A percentile compares a stretch with the other conserved stretches of the same genome.
Conservation (phyloP, 331 rosid genomes). For the Telfairia occidentalis region DNA sequence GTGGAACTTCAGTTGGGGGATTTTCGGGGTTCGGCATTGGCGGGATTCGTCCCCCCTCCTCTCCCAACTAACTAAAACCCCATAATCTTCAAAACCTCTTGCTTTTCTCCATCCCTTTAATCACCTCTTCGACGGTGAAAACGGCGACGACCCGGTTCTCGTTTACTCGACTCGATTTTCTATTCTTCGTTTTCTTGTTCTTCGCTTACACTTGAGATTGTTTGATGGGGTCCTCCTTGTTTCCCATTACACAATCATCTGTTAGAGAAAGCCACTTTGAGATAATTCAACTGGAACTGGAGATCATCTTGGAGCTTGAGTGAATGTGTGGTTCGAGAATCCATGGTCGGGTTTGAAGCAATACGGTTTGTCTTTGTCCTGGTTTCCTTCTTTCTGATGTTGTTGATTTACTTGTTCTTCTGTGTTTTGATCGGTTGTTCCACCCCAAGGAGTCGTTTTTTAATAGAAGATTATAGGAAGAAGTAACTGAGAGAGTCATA, state of each 20-base stretch:
- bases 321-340: background rate
- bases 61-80: constrained; percentile 1
- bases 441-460: background rate
- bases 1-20: background rate
- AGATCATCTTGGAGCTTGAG: background rate
- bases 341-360: background rate
- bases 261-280: background rate
- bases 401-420: background rate
- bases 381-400: background rate
- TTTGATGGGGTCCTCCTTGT: background rate
- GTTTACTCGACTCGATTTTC: background rate
- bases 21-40: background rate
- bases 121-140: background rate
- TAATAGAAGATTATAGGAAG: background rate
- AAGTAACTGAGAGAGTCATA: background rate
- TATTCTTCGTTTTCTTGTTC: background rate
- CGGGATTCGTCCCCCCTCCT: constrained; percentile 3
- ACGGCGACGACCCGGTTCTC: background rate
- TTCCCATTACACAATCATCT: background rate
- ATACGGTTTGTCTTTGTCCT: background rate
- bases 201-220: background rate
- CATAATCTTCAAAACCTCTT: background rate
- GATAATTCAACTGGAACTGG: background rate
- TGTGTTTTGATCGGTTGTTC: background rate
- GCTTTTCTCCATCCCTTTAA: background rate